A percentile compares a stretch with the other conserved stretches of the same genome.
Conservation (phyloP, 2,329 filamentous ascomycete genomes). For the Fusarium drepaniforme region DNA sequence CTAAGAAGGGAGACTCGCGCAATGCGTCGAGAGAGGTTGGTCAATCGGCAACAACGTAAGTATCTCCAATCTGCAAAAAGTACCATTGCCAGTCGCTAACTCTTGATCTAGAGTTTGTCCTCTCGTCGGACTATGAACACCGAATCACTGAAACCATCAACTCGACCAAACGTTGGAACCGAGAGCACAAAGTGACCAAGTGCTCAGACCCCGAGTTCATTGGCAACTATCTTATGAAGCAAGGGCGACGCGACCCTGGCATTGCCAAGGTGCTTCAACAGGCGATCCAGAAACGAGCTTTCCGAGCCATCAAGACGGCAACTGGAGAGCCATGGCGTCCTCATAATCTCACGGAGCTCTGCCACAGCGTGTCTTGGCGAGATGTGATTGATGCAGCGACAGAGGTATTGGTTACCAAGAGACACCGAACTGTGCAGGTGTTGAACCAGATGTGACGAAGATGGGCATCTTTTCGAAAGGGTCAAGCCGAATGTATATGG, state of each 20-base stretch:
- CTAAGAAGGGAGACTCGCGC: slow-evolving; percentile 25
- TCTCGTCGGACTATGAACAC: slow-evolving; percentile 12
- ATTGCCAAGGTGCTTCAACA: slow-evolving; percentile 52
- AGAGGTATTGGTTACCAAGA: slow-evolving; percentile 45
- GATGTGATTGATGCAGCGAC: slow-evolving; percentile 51
- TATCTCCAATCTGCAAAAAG: background rate
- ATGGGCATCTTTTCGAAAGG: background rate
- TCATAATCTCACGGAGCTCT: slow-evolving; percentile 50
- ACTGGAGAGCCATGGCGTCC: slow-evolving; percentile 25
- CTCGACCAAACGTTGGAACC: slow-evolving; percentile 55
- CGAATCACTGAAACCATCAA: slow-evolving; percentile 52
- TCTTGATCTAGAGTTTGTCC: background rate
- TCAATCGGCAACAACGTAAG: slow-evolving; percentile 17
- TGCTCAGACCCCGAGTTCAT: slow-evolving; percentile 48
- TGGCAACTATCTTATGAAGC: slow-evolving; percentile 50
- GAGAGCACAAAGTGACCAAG: slow-evolving; percentile 51
- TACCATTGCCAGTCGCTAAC: background rate
- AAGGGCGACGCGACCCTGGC: slow-evolving; percentile 50
- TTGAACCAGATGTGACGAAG: slow-evolving; percentile 26
- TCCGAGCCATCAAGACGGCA: slow-evolving; percentile 15
- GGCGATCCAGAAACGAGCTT: slow-evolving; percentile 43
- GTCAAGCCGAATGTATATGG: background rate
- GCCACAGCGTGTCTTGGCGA: slow-evolving; percentile 47
- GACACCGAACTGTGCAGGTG: slow-evolving; percentile 30
- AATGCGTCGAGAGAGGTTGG: slow-evolving; percentile 4